Evolutionary conservation across 2,329 filamentous ascomycete genomes (phyloP), one percentile per base, ranked within the genome.

Genomic region (Dactylellina sp.): DNA sequence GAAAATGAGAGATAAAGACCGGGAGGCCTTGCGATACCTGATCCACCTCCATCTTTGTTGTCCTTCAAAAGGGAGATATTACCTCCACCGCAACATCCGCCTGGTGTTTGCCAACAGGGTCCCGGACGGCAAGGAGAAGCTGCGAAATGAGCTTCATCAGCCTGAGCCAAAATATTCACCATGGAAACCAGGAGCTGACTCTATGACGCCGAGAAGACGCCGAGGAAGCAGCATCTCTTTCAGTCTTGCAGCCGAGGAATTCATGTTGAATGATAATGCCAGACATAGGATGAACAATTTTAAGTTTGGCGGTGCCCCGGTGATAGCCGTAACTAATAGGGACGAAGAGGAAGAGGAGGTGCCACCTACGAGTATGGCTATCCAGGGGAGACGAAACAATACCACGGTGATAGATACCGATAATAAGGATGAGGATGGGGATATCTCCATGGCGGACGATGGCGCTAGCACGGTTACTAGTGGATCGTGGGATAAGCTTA

Each of bases 21-120:
- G 90, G 40, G 91, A 92, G 0, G 91, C 90, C 18, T 83, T 99
- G 39, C 88, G 95, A 57, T 98, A 99, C 81, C 85, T 99, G 16
- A 88, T 97, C 61, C 95, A 99, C 79, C 80, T 99, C 56, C 92
- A 98, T 80, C 95, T 99, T 66, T 98, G 94, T 81, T 94, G 90
- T 78, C 90, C 92, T 0, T 88, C 89, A 0, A 91, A 89, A 76
- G 92, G 91, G 4, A 88, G 93, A 11, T 96, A 89, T 80, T 98
- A 93, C 78, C 84, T 99, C 4, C 95, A 98, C 83, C 96, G 95
- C 78, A 92, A 88, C 78, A 91, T 98, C 70, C 89, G 95, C 12
- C 92, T 98, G 37, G 94, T 99, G 1, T 99, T 99, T 80, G 95
- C 95, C 61, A 98, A 98, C 80, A 88, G 95, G 24, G 94, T 97